Evolutionary conservation across 306 rosid genomes (phyloP).

Genomic region (Trifolium repens): DNA sequence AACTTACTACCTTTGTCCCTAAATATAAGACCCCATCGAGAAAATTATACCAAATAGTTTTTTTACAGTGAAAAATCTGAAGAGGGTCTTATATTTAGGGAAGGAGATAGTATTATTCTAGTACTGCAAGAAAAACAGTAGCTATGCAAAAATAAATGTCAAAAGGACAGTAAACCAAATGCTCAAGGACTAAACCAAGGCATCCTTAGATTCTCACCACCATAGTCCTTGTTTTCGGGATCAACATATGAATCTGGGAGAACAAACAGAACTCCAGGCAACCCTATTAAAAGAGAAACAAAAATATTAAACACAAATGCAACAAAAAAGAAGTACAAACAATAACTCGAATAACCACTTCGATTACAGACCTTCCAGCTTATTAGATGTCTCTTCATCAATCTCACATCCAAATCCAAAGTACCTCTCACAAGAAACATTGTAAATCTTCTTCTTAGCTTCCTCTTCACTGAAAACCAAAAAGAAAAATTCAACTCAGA

Average conservation of each 20-base stretch:
- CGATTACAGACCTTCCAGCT: conserved; percentile 67
- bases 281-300: conserved; percentile 47
- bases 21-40: too few relatives aligned
- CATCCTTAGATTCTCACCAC: conserved; percentile 57
- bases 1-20: neutral
- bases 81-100: too few relatives aligned
- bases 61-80: too few relatives aligned
- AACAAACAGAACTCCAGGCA: conserved; percentile 77
- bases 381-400: conserved; percentile 88
- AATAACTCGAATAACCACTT: neutral
- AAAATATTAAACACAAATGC: neutral
- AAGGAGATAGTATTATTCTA: neutral
- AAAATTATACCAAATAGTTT: too few relatives aligned
- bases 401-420: conserved; percentile 85
- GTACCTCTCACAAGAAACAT: conserved; percentile 81
- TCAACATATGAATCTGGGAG: conserved; percentile 91
- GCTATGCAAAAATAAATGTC: neutral
- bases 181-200: neutral
- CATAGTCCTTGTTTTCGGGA: conserved; percentile 83
- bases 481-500: neutral
- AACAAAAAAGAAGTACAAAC: neutral
- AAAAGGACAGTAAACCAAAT: neutral
- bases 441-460: conserved; percentile 87
- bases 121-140: conserved; percentile 1
- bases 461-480: conserved; percentile 71